Evolutionary conservation across 2,329 filamentous ascomycete species (phyloP), one percentile per base, ranked within the genome.

Genomic region (Ceratocystis variospora): DNA sequence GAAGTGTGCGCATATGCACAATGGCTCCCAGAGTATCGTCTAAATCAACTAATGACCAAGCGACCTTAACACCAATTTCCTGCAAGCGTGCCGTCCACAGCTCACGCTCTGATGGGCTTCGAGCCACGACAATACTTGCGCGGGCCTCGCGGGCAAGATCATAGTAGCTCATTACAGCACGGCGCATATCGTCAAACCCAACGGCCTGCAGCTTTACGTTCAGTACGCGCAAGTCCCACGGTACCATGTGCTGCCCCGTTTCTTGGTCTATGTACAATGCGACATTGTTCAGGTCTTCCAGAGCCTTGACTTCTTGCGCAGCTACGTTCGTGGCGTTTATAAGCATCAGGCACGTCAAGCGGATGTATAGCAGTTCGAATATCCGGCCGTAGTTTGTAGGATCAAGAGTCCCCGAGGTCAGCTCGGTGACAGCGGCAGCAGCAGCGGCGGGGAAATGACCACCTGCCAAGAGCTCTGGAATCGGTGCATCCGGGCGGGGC

Each of bases 91-190:
- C 76, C 70, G 83, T 85, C 93, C 93, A 97, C 5, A 87, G 71
- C 69, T 80, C 78, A 17, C 80, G 77, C 25, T 83, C 83, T 0
- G 84, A 79, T 8, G 82, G 80, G 48, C 79, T 77, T 41, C 70
- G 71, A 10, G 70, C 72, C 4, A 71, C 73, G 0, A 83, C 80
- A 4, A 89, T 78, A 66, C 82, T 80, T 1, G 79, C 77, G 19
- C 91, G 80, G 1, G 89, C 90, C 74, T 96, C 90, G 7, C 88
- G 77, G 0, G 87, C 91, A 1, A 97, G 81, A 69, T 96, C 91
- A 73, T 96, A 96, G 73, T 96, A 90, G 57, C 88, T 89, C 80
- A 94, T 93, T 67, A 99, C 87, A 2, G 89, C 88, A 68, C 92
- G 82, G 3, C 93, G 82, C 62, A 87, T 84, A 75, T 99, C 94